Evolutionary conservation across 2,329 filamentous ascomycete genomes (phyloP).

Genomic region (Exophiala sp.): DNA sequence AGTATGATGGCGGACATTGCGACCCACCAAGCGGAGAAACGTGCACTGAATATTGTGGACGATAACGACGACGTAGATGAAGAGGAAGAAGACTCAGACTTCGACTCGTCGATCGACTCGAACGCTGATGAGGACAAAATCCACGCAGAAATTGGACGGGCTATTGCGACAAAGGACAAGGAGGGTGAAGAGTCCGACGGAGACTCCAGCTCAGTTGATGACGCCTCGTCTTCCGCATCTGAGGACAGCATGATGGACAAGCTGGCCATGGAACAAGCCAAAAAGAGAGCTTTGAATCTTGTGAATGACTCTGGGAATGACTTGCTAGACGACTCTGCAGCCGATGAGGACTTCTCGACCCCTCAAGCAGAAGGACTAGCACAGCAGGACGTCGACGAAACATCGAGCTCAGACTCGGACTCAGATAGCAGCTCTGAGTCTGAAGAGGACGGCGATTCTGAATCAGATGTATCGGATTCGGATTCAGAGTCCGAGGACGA

Average conservation of each 20-base stretch:
- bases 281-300: constrained; percentile 32
- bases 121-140: background rate
- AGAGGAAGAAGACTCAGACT: constrained; percentile 16
- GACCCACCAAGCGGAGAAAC: constrained; percentile 42
- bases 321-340: constrained; percentile 15
- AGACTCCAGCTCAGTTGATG: constrained; percentile 16
- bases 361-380: constrained; percentile 7
- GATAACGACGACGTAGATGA: constrained; percentile 29
- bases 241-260: constrained; percentile 45
- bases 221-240: constrained; percentile 19
- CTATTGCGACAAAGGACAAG: background rate
- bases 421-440: constrained; percentile 16
- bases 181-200: constrained; percentile 2
- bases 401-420: constrained; percentile 31
- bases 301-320: constrained; percentile 13
- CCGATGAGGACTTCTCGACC: constrained; percentile 4
- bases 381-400: constrained; percentile 17
- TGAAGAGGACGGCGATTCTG: constrained; percentile 7
- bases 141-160: background rate
- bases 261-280: constrained; percentile 43
- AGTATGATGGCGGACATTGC: constrained; percentile 46
- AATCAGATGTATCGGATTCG: constrained; percentile 26
- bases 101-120: constrained; percentile 10
- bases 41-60: constrained; percentile 1
- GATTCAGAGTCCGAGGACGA: constrained; percentile 28